A percentile compares a stretch with the other conserved stretches of the same genome.
phyloP scores from a whole-genome alignment of 129 eudicot genomes.

The Escallonia rubra region DNA sequence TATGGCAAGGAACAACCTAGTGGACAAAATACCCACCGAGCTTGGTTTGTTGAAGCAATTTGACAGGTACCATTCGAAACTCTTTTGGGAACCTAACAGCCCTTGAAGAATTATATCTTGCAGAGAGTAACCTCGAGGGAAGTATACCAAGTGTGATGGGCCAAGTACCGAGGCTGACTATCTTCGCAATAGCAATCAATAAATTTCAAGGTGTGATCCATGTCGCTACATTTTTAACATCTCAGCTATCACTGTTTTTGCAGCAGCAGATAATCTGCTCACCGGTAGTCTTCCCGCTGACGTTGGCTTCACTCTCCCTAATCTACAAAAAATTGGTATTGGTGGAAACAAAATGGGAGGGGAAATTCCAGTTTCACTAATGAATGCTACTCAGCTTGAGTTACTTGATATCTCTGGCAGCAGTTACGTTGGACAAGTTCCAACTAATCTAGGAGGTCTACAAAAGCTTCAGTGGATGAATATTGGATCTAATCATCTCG shows the following conservation, averaged over 20 bases:
- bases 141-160: conserved; percentile 21
- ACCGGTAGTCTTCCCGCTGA: background rate
- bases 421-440: background rate
- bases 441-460: background rate
- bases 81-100: conserved; percentile 23
- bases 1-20: conserved; percentile 17
- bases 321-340: background rate
- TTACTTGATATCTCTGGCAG: background rate
- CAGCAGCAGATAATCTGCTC: background rate
- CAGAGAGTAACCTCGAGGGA: conserved; percentile 32
- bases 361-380: conserved; percentile 1
- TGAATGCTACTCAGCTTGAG: background rate
- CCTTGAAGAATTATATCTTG: conserved; percentile 7
- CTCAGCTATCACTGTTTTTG: background rate
- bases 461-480: background rate
- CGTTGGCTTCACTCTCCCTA: conserved; percentile 4
- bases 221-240: background rate
- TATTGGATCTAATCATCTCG: conserved; percentile 1
- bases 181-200: conserved; percentile 12
- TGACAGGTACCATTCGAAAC: conserved; percentile 24
- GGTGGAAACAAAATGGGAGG: background rate
- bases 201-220: conserved; percentile 21
- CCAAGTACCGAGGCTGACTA: conserved; percentile 3
- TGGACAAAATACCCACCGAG: conserved; percentile 19
- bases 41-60: conserved; percentile 15